A percentile compares a stretch with the other conserved stretches of the same genome.
Conservation (phyloP, 1,139 yeast species). For the Taphrina communis region DNA sequence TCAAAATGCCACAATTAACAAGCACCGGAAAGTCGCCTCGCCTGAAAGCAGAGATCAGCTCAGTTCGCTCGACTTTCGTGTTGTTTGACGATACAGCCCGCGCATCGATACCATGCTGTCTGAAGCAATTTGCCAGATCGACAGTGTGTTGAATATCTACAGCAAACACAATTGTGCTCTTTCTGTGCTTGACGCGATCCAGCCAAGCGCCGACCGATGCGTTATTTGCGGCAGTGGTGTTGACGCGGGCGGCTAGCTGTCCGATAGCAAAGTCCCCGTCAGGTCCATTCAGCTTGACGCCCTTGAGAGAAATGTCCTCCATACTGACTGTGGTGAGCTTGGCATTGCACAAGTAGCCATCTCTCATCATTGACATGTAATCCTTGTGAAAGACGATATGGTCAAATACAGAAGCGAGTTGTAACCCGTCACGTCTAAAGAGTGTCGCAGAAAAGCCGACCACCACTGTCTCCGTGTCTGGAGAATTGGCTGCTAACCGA, state of each 20-base stretch:
- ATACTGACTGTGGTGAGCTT: conserved; percentile 65
- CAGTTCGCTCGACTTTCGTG: conserved; percentile 59
- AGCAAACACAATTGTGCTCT: conserved; percentile 77
- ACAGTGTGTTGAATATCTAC: conserved; percentile 73
- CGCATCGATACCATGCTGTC: conserved; percentile 68
- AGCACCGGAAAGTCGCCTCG: conserved; percentile 70
- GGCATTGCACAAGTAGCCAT: conserved; percentile 58
- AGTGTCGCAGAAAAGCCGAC: conserved; percentile 90
- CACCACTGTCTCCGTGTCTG: conserved; percentile 60
- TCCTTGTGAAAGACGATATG: conserved; percentile 74
- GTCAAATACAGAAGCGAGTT: conserved; percentile 68
- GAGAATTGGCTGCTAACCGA: conserved; percentile 60
- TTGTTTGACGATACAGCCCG: conserved; percentile 77
- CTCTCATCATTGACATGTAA: conserved; percentile 21
- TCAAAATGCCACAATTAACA: conserved; percentile 83
- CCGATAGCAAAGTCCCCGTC: conserved; percentile 63
- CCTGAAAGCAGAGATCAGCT: conserved; percentile 64
- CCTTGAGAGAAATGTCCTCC: conserved; percentile 51
- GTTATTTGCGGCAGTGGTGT: conserved; percentile 61
- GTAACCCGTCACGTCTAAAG: conserved; percentile 67
- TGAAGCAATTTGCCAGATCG: conserved; percentile 62
- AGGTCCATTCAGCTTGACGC: conserved; percentile 49
- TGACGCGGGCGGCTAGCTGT: conserved; percentile 63
- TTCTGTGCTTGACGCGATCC: conserved; percentile 54
- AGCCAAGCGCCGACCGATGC: conserved; percentile 66